Evolutionary conservation across 768 basidiomycete genomes (phyloP).

Genomic region (Royoungia palumana): DNA sequence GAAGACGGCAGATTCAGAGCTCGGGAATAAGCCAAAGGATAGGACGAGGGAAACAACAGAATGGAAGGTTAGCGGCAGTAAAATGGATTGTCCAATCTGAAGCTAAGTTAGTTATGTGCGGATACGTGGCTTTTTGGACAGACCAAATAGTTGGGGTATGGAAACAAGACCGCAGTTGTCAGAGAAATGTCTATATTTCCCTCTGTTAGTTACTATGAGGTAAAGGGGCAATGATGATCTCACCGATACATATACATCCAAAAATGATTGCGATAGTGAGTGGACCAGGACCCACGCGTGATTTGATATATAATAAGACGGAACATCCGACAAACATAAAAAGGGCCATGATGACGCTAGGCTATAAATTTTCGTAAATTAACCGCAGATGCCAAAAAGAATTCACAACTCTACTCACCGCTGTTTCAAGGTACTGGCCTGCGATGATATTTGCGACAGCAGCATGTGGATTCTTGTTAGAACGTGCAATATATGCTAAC

Average conservation of each 20-base stretch:
- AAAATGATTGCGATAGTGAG: constrained; percentile 55
- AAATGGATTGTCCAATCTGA: constrained; percentile 49
- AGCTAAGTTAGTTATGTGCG: background rate
- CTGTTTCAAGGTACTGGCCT: constrained; percentile 57
- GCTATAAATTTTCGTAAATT: constrained; percentile 33
- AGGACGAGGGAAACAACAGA: constrained; percentile 50
- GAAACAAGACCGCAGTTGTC: constrained; percentile 57
- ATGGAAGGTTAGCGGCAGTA: constrained; percentile 60
- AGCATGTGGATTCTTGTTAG: constrained; percentile 37
- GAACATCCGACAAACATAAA: constrained; percentile 63
- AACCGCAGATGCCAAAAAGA: background rate
- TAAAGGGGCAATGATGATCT: constrained; percentile 6
- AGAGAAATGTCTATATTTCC: constrained; percentile 49
- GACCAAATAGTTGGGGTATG: constrained; percentile 59
- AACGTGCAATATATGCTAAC: constrained; percentile 56
- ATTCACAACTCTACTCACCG: constrained; percentile 23
- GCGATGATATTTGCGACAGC: constrained; percentile 38
- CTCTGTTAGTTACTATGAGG: background rate
- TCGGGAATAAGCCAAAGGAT: constrained; percentile 59
- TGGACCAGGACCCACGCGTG: constrained; percentile 60
- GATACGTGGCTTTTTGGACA: constrained; percentile 9
- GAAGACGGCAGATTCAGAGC: constrained; percentile 58
- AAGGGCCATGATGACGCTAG: constrained; percentile 54
- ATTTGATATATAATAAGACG: constrained; percentile 57
- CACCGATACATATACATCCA: constrained; percentile 58